Base-by-base conservation (phyloP, 2,329 filamentous ascomycete species). In the Cercospora canescens region DNA sequence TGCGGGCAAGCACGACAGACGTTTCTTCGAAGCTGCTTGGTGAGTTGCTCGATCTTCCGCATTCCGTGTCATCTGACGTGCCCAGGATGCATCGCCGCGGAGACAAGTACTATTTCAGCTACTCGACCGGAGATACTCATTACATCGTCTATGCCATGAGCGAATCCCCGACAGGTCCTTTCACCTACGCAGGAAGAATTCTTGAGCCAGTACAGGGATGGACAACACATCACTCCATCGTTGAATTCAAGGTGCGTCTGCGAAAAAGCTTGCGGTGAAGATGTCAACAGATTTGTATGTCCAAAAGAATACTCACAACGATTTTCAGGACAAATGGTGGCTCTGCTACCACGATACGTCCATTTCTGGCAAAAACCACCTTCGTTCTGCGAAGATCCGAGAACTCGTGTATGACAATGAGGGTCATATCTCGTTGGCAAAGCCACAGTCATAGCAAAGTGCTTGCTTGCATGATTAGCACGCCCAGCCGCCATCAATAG, bases 1-100 rank as follows among this genome's bases (percentile, higher is more conserved):
- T 1, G 88, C 88, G 9, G 85, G 89, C 71, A 90, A 93, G 76
- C 91, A 93, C 75, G 89, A 89, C 66, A 79, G 89, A 16, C 84
- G 91, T 7, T 94, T 94, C 83, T 93, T 94, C 76, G 91, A 94
- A 79, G 91, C 90, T 0, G 88, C 91, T 2, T 93, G 91, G 91
- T 80, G 84, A 0, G 89, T 84, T n/a, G 18, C n/a, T 28, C 7
- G 5, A 32, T 41, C 8, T 34, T 11, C 14, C 32, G 34, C 32
- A 35, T 1, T 85, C 81, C 66, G 11, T 39, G 14, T 41, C 35
- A 21, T 34, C 57, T 60, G 26, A 60, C 37, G 4, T 18, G 6
- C 18, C 6, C 39, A 60, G 91, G 91, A 82, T 92, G 83, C 91
- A 93, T 80, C 91, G 82, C 12, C 80, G 84, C 24, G 60, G 55